These are phyloP conservation scores for Nakaseomyces nivariensis DNA, from an alignment of 1,139 yeast genomes.

Conservation along the genomic window DNA sequence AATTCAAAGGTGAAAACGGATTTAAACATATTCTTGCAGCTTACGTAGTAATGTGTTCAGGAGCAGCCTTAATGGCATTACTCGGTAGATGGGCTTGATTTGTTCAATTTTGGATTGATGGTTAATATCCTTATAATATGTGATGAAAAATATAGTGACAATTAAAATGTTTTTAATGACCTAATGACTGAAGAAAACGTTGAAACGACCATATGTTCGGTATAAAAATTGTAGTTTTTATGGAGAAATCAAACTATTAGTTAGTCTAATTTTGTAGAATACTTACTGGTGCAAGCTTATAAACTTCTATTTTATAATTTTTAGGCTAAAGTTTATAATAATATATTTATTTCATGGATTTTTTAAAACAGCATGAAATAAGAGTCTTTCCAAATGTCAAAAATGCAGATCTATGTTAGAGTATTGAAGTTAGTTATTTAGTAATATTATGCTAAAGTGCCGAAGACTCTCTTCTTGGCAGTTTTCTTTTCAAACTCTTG, in stretches of 20 bases:
- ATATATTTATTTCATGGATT: neutral
- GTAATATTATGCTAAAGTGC: constrained; percentile 21
- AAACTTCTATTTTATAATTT: too few species aligned
- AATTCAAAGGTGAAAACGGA: constrained; percentile 40
- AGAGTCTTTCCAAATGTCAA: neutral
- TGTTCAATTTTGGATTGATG: neutral
- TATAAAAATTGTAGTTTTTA: too few species aligned
- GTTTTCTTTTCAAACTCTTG: constrained; percentile 43
- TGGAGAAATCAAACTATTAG: too few species aligned
- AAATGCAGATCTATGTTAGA: neutral
- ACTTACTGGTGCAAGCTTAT: too few species aligned
- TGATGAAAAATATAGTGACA: neutral
- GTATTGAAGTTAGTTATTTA: neutral
- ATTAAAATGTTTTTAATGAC: neutral
- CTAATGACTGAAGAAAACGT: neutral
- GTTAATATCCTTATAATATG: neutral
- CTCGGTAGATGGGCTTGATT: constrained; percentile 73
- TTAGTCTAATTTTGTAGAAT: too few species aligned
- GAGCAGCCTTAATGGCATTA: constrained; percentile 76
- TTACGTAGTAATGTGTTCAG: constrained; percentile 42
- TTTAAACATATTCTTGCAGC: constrained; percentile 29
- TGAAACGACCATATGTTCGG: too few species aligned
- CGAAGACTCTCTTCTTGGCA: constrained; percentile 61
- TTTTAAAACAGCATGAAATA: too few species aligned
- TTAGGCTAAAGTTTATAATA: too few species aligned